phyloP scores from a whole-genome alignment of 345 rosid genomes.

The Cardamine occulta region DNA sequence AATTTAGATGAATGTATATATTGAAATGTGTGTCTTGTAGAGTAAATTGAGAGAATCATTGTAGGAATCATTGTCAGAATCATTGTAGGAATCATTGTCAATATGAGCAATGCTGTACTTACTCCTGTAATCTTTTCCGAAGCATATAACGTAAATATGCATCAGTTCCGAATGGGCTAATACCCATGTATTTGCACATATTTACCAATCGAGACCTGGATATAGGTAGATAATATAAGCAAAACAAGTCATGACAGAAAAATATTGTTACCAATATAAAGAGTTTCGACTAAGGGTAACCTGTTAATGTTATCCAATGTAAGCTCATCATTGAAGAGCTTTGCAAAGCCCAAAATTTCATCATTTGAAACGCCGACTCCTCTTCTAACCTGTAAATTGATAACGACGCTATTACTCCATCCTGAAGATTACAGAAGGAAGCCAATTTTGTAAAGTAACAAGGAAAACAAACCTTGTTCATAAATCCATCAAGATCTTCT shows the following conservation, averaged over 20 bases:
- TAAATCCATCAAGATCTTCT: slow-evolving; percentile 87
- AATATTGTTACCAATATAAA: slow-evolving; percentile 1
- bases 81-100: not conserved
- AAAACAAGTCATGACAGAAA: slow-evolving; percentile 19
- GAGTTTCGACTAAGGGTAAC: slow-evolving; percentile 44
- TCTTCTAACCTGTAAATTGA: slow-evolving; percentile 76
- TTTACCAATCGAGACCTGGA: slow-evolving; percentile 90
- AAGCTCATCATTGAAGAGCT: slow-evolving; percentile 91
- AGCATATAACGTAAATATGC: slow-evolving; percentile 95
- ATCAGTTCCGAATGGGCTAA: slow-evolving; percentile 93
- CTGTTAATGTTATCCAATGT: slow-evolving; percentile 97
- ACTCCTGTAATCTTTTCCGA: slow-evolving; percentile 85
- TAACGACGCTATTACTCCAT: slow-evolving; percentile 21
- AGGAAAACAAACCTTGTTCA: slow-evolving; percentile 68
- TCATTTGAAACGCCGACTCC: slow-evolving; percentile 91
- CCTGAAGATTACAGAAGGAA: slow-evolving; percentile 1
- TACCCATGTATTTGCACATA: slow-evolving; percentile 99
- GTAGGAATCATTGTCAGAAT: not conserved
- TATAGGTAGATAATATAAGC: slow-evolving; percentile 35
- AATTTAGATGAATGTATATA: not conserved
- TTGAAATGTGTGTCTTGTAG: not conserved
- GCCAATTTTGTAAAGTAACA: not conserved
- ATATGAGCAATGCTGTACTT: slow-evolving; percentile 42
- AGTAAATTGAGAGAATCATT: not conserved
- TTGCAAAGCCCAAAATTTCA: slow-evolving; percentile 95